Percentiles rank a stretch among this genome's conserved stretches.
phyloP scores from a whole-genome alignment of 2,329 filamentous ascomycete species.

The Coleophoma cylindrospora region DNA sequence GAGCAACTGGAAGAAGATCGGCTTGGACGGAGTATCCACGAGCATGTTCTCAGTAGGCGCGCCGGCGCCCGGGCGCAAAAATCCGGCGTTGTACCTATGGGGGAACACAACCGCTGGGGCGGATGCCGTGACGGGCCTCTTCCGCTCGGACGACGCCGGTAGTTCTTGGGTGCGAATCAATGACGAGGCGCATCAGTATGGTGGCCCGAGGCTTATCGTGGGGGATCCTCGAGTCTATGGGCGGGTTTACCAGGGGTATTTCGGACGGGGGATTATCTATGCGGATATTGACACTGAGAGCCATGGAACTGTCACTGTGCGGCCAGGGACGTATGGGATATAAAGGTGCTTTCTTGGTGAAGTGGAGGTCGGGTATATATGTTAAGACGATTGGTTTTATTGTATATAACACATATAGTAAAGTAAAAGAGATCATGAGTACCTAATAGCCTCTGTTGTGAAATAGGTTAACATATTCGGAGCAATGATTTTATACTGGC shows the following conservation, averaged over 20 bases:
- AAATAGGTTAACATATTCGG: too few species aligned
- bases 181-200: constrained; percentile 28
- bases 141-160: constrained; percentile 75
- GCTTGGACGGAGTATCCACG: constrained; percentile 2
- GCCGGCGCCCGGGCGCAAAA: constrained; percentile 4
- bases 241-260: constrained; percentile 9
- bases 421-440: too few species aligned
- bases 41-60: constrained; percentile 6
- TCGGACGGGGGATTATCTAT: constrained; percentile 10
- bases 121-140: constrained; percentile 35
- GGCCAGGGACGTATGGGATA: constrained; percentile 4
- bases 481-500: too few species aligned
- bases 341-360: neutral
- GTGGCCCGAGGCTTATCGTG: constrained; percentile 5
- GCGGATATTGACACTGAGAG: constrained; percentile 5
- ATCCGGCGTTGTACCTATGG: constrained; percentile 7
- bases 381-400: too few species aligned
- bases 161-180: constrained; percentile 64
- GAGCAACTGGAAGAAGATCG: constrained; percentile 4
- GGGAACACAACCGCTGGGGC: neutral
- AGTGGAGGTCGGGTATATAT: too few species aligned
- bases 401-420: too few species aligned
- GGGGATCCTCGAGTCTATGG: constrained; percentile 9
- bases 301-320: neutral
- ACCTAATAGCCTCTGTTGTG: too few species aligned